Evolutionary conservation across 805 yeast species (phyloP), one percentile per base, ranked within the genome.

Genomic region (Wickerhamomyces chambardii): DNA sequence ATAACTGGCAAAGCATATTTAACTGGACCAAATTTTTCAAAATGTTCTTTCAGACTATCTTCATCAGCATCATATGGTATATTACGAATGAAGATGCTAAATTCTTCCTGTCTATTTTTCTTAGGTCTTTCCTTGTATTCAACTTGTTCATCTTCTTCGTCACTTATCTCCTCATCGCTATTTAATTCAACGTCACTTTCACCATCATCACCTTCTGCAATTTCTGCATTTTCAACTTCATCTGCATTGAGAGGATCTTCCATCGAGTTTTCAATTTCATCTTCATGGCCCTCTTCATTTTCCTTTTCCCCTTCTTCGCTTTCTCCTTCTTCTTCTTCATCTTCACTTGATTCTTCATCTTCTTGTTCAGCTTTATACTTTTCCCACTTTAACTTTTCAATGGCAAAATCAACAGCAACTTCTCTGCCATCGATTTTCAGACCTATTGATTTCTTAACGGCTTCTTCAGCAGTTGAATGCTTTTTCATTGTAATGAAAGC

Each of bases 381-480:
- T 51, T 77, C 77, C 95, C 96, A 92, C 51, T 78, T 79, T 26
- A 76, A 68, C 63, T 90, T 90, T 56, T 85, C 90, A 36, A 92
- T 66, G 8, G 98, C 97, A 58, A 81, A 82, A 69, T 84, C 96
- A 17, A 92, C 97, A 17, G 95, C 92, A 32, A 92, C 97, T 43
- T 75, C 80, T 59, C 98, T 76, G 3, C 87, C 97, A 48, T 78
- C 86, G 36, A 92, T 84, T 57, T 84, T 77, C 53, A 89, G 60
- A 7, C 83, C 95, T 34, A 66, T 70, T 17, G 78, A 66, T 25
- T 71, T 86, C 47, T 84, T 84, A 26, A 89, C 76, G 2, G 96
- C 97, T 37, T 64, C 68, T 46, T 75, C 79, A 33, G 98, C 97
- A 42, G 80, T 75, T 21, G 73, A 61, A 42, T 76, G 68, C 50